Base-by-base conservation (phyloP, 108 stramenopile genomes). In the Craspedostauros australis region DNA sequence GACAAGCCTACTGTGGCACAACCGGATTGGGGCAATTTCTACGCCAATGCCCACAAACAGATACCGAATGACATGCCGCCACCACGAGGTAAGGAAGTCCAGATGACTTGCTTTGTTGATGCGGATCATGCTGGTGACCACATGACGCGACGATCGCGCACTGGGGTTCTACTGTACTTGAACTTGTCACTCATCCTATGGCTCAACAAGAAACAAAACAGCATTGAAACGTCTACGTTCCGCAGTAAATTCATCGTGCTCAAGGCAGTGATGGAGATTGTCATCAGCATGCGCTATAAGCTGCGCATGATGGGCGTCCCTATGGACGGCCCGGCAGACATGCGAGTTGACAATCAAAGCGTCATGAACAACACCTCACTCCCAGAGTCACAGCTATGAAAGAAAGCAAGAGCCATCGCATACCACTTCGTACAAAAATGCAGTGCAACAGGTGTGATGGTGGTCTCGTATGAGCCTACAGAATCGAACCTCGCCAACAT, bases 341-440 rank as follows among this genome's bases (percentile, higher is more conserved):
- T 53, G 8, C 7, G 19, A 9, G 33, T 8, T 5, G 51, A 53
- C 51, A 53, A 53, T 37, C 8, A 24, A 37, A 39, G 37, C 8
- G 51, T 53, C 11, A 18, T 39, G 8, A 53, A 37, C 11, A 39
- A 39, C 12, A 20, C 51, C 7, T 39, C 36, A 2, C 34, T 20
- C 5, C 70, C 68, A 25, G 77, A 78, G 46, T 77, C 76, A 23
- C 40, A 22, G 0, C 38, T 75, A 25, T 60, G 66, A 50, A 70
- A 70, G 55, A 76, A 71, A 50, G 39, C 25, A 7, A 69, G n/a
- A n/a, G n/a, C n/a, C n/a, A n/a, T n/a, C n/a, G n/a, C n/a, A n/a
- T n/a, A n/a, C n/a, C n/a, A n/a, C n/a, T n/a, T n/a, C n/a, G n/a
- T n/a, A n/a, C n/a, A n/a, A n/a, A n/a, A n/a, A n/a, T n/a, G n/a